Base-by-base conservation (phyloP, 2,329 filamentous ascomycete genomes). In the Orbilia quercus region DNA sequence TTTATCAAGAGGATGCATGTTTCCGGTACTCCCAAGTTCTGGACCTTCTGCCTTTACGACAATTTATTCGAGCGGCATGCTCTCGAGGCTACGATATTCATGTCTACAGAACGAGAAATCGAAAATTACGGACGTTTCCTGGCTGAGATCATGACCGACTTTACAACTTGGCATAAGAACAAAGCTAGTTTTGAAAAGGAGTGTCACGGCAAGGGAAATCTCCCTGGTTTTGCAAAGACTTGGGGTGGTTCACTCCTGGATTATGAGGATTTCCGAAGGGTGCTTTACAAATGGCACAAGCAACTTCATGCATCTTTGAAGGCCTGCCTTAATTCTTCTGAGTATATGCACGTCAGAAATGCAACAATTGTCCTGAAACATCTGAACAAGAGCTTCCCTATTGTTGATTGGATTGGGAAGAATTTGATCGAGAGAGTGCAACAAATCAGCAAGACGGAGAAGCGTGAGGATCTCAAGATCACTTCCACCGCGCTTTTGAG, bases 291-390 rank as follows among this genome's bases (percentile, higher is more conserved):
- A 77, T 98, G 94, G 92, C 96, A 99, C 80, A 88, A 90, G 77
- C 88, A 90, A 75, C 82, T 99, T 45, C 90, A 90, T 77, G 86
- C 84, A 54, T 91, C 94, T 1, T 83, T 99, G 62, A 93, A 92
- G 79, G 86, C 86, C 38, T 97, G 94, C 79, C 84, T 99, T 50
- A 87, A 88, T 16, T 89, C 90, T 25, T 63, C 70, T 4, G 94
- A 98, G 81, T 99, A 95, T 86, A 97, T 97, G 90, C 93, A 97
- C 80, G 96, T 98, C 79, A 89, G 94, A 63, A 99, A 99, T 79
- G 92, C 92, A 47, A 96, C 98, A 76, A 95, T 90, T 67, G 85
- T 98, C 2, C 84, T 99, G 70, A 96, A 95, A 79, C 86, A 87
- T 9, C 85, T 96, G 51, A 86, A 91, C 22, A 88, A 92, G 55